Percentiles rank a stretch among this genome's conserved stretches.
These are phyloP conservation scores for Nothophaeocryptopus gaeumannii DNA, from an alignment of 2,329 filamentous ascomycete species.

Conservation along the genomic window DNA sequence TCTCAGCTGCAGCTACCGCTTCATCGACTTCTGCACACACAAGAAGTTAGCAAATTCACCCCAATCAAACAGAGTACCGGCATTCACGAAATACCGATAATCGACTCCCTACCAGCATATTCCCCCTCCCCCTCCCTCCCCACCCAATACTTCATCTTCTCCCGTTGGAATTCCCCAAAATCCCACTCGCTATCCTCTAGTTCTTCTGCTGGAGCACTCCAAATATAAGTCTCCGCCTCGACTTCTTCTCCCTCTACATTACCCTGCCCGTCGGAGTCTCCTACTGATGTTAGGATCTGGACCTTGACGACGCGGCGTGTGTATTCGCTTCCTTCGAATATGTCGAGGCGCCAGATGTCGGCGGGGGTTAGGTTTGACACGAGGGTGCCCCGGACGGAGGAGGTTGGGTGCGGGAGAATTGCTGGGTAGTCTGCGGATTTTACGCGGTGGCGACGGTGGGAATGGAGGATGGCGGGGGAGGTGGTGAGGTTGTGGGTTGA, in stretches of 20 bases:
- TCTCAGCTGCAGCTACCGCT: slow-evolving; percentile 37
- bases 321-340: slow-evolving; percentile 80
- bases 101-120: slow-evolving; percentile 41
- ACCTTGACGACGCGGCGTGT: slow-evolving; percentile 51
- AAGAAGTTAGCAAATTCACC: slow-evolving; percentile 6
- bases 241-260: slow-evolving; percentile 42
- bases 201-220: slow-evolving; percentile 41
- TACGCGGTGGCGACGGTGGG: slow-evolving; percentile 70
- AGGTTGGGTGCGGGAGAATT: slow-evolving; percentile 52
- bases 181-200: slow-evolving; percentile 83
- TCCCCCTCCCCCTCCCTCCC: slow-evolving; percentile 48
- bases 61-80: not conserved
- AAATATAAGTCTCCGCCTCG: slow-evolving; percentile 52
- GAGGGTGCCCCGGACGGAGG: slow-evolving; percentile 69
- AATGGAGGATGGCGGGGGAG: slow-evolving; percentile 71
- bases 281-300: slow-evolving; percentile 1
- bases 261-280: slow-evolving; percentile 23
- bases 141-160: slow-evolving; percentile 66
- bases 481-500: slow-evolving; percentile 55
- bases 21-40: slow-evolving; percentile 44
- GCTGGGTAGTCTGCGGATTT: slow-evolving; percentile 73
- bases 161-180: slow-evolving; percentile 74
- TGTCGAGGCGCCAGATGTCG: slow-evolving; percentile 72
- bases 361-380: slow-evolving; percentile 74
- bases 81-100: slow-evolving; percentile 25